phyloP scores from a whole-genome alignment of 179 eudicot species.

The Spinacia oleracea region DNA sequence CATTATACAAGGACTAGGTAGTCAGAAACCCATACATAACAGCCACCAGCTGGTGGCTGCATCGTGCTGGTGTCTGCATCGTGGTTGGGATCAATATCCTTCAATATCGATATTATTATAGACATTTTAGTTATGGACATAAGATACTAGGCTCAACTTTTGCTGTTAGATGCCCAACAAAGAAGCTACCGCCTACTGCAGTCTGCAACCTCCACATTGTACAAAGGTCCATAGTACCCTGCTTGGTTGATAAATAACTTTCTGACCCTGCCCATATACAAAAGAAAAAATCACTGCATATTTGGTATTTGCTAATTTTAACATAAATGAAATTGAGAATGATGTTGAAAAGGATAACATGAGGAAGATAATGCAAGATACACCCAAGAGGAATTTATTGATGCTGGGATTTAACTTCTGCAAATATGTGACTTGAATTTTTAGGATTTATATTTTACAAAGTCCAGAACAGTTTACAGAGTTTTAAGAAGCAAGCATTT shows the following conservation, averaged over 20 bases:
- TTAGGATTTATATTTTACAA: no score
- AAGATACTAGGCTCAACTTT: neutral
- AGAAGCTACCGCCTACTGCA: neutral
- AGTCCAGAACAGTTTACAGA: neutral
- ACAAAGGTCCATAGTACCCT: neutral
- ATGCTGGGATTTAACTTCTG: neutral
- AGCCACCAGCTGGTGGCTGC: neutral
- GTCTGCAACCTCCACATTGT: neutral
- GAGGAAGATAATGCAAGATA: neutral
- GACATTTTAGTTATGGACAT: neutral
- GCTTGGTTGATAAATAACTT: neutral
- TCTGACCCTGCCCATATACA: neutral
- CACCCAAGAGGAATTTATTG: neutral
- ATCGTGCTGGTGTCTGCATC: no score
- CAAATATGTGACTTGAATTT: neutral
- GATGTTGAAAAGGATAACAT: slow-evolving; percentile 7
- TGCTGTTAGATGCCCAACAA: neutral
- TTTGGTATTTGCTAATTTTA: neutral
- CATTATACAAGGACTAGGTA: neutral
- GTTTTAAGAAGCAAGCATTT: neutral
- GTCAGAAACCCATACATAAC: neutral
- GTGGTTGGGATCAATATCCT: neutral
- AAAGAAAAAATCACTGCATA: neutral
- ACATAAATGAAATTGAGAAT: slow-evolving; percentile 15
- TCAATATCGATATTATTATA: neutral